phyloP scores from a whole-genome alignment of 805 yeast genomes.

The Yarrowia osloensis region DNA sequence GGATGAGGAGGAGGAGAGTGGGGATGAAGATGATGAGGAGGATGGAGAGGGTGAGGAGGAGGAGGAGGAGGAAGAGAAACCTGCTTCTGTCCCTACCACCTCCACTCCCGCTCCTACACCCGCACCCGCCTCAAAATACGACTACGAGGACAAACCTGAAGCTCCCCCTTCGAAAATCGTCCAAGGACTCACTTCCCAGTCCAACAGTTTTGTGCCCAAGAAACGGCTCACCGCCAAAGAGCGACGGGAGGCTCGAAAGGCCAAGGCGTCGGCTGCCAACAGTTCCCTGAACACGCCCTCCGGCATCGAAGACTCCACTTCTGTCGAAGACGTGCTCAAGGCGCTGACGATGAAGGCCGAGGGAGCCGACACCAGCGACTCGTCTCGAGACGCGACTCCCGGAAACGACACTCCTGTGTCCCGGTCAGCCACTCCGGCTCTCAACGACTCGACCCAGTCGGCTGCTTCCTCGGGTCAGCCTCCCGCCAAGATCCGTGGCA shows the following conservation, averaged over 20 bases:
- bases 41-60: constrained; percentile 4
- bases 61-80: constrained; percentile 30
- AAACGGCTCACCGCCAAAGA: constrained; percentile 35
- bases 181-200: background rate
- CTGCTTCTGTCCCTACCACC: background rate
- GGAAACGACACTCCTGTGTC: constrained; percentile 2
- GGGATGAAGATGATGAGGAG: constrained; percentile 15
- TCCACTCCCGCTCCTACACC: background rate
- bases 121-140: background rate
- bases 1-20: constrained; percentile 8
- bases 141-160: constrained; percentile 30
- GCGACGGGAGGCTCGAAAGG: constrained; percentile 33
- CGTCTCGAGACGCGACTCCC: constrained; percentile 15
- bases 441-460: background rate
- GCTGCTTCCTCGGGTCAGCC: background rate
- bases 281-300: constrained; percentile 18
- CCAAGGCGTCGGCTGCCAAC: constrained; percentile 8
- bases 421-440: background rate
- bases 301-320: constrained; percentile 30
- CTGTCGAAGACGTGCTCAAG: constrained; percentile 38
- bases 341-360: constrained; percentile 36
- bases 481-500: constrained; percentile 64
- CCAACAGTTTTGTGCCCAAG: background rate
- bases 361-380: background rate
- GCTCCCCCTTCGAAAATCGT: constrained; percentile 34